Conservation (phyloP, 2,329 filamentous ascomycete genomes). For the Sclerotinia trifoliorum region DNA sequence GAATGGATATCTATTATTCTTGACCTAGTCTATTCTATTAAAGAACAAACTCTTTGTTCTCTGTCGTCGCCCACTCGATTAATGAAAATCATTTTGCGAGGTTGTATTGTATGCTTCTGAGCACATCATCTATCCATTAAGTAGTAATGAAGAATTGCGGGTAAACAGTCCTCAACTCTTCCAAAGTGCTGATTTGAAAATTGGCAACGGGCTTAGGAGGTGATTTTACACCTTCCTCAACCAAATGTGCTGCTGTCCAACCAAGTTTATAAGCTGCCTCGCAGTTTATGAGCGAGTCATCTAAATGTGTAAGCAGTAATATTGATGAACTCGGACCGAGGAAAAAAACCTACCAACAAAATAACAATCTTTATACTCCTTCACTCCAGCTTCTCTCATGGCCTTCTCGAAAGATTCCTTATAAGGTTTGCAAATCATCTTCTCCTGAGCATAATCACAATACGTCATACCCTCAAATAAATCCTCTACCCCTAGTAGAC, state of each 20-base stretch:
- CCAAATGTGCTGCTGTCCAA: slow-evolving; percentile 82
- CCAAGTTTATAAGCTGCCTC: slow-evolving; percentile 72
- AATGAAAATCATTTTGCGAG: slow-evolving; percentile 12
- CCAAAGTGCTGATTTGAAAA: slow-evolving; percentile 71
- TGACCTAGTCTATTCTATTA: slow-evolving; percentile 9
- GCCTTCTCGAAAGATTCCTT: slow-evolving; percentile 82
- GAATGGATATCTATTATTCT: neutral
- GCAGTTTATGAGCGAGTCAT: slow-evolving; percentile 86
- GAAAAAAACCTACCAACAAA: slow-evolving; percentile 73
- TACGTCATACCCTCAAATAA: slow-evolving; percentile 93
- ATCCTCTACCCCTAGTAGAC: slow-evolving; percentile 77
- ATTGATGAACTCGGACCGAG: neutral
- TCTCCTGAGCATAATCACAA: slow-evolving; percentile 77
- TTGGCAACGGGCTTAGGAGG: slow-evolving; percentile 66
- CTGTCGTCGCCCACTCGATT: neutral
- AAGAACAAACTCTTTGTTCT: neutral
- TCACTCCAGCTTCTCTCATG: slow-evolving; percentile 77
- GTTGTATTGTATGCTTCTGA: neutral
- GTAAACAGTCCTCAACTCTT: slow-evolving; percentile 73
- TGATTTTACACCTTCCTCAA: slow-evolving; percentile 69
- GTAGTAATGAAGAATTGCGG: slow-evolving; percentile 79
- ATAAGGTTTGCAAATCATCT: slow-evolving; percentile 84
- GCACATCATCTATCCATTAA: slow-evolving; percentile 3
- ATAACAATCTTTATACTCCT: slow-evolving; percentile 70
- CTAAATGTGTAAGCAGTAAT: slow-evolving; percentile 45